A percentile compares a stretch with the other conserved stretches of the same genome.
These are phyloP conservation scores for Platanthera guangdongensis DNA, from an alignment of 106 monocot species.

Conservation along the genomic window DNA sequence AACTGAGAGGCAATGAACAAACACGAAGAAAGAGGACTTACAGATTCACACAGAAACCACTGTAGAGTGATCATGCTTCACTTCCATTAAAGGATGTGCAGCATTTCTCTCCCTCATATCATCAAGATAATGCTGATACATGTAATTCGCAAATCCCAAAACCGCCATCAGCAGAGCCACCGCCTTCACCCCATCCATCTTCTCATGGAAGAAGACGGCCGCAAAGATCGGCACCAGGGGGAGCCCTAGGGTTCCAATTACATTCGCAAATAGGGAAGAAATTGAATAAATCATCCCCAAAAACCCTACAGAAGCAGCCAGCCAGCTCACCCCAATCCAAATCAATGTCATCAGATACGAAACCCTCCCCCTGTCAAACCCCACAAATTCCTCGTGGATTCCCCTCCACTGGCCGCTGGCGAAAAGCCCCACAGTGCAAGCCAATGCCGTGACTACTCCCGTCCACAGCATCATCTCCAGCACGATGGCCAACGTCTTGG, in stretches of 20 bases:
- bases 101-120: constrained; percentile 7
- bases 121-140: constrained; percentile 26
- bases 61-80: no score
- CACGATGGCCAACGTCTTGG: constrained; percentile 16
- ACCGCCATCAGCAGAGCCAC: constrained; percentile 25
- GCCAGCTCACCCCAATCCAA: constrained; percentile 23
- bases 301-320: constrained; percentile 20
- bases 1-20: no score
- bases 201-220: constrained; percentile 24
- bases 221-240: constrained; percentile 25
- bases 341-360: constrained; percentile 26
- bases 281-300: constrained; percentile 23
- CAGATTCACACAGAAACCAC: no score
- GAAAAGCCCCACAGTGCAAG: constrained; percentile 13
- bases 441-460: constrained; percentile 3
- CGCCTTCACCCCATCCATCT: constrained; percentile 22
- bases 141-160: constrained; percentile 24
- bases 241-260: constrained; percentile 20
- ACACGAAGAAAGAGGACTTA: no score
- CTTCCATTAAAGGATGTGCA: no score
- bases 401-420: constrained; percentile 25
- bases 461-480: constrained; percentile 16
- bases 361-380: constrained; percentile 18
- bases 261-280: constrained; percentile 28
- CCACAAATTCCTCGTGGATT: constrained; percentile 15